Evolutionary conservation across 306 rosid species (phyloP), one percentile per base, ranked within the genome.

Genomic region (Quercus mongolica): DNA sequence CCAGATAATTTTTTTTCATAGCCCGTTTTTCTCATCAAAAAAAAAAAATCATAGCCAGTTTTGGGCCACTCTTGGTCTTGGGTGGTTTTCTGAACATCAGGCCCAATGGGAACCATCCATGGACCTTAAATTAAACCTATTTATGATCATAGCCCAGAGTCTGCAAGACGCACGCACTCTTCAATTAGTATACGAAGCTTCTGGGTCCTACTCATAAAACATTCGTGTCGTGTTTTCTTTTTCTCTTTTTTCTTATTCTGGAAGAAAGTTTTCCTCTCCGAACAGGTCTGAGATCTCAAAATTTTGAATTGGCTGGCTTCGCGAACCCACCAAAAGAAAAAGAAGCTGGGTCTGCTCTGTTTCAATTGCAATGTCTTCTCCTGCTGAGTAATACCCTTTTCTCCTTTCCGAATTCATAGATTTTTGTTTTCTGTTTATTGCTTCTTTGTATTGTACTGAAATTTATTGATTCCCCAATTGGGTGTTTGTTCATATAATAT

Each of bases 341-440:
- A 69, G 75, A 73, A 69, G 71, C 83, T 67, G 76, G 56, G 65
- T 81, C 79, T 49, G 54, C 54, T 38, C 46, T 8, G 46, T 38
- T 38, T 11, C 46, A 8, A 38, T 38, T 20, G 59, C 89, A 75
- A 91, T 94, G 99, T 92, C 95, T 83, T 87, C 97, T 65, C 99
- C 99, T 49, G 97, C 90, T 38, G 99, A 96, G 99, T 96, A 93
- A 87, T 82, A 20, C 78, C 75, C 75, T 23, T 76, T 68, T 75
- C 58, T 20, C 25, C 4, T 26, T 74, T 19, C 33, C 41, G 77
- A 77, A 58, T 76, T 41, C 38, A 13, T 74, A 6, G 1, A 35
- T 80, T 65, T 10, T 64, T 54, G 41, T 12, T 11, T 55, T 13
- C 6, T 13, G 3, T 28, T 52, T 77, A 63, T 4, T 5, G 11